phyloP scores from a whole-genome alignment of 768 basidiomycete species.

The Suillus cothurnatus region DNA sequence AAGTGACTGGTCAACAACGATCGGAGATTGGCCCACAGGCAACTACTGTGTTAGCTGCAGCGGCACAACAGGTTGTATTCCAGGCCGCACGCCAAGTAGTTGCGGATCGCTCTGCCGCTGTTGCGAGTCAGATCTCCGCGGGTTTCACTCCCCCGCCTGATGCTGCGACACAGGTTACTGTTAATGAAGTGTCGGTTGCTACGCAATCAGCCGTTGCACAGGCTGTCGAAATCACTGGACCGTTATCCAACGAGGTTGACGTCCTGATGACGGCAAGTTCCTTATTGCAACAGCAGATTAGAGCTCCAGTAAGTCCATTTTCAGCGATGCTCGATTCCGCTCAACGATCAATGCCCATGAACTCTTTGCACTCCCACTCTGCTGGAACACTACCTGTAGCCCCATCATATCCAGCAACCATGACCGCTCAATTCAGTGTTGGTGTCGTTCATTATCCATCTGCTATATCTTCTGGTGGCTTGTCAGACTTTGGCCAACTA shows the following conservation, averaged over 20 bases:
- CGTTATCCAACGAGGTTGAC: conserved; percentile 75
- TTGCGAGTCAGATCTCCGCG: conserved; percentile 41
- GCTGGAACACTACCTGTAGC: conserved; percentile 30
- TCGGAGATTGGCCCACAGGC: conserved; percentile 49
- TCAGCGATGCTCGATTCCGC: conserved; percentile 27
- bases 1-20: conserved; percentile 52
- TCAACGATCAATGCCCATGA: conserved; percentile 28
- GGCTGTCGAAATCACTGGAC: conserved; percentile 77
- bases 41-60: conserved; percentile 63
- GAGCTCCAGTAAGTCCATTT: conserved; percentile 28
- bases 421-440: conserved; percentile 22
- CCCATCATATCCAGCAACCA: conserved; percentile 28
- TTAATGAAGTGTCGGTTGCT: conserved; percentile 58
- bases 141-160: conserved; percentile 37
- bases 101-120: conserved; percentile 50
- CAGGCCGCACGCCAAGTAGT: conserved; percentile 69
- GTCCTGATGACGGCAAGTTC: conserved; percentile 72
- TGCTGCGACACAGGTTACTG: conserved; percentile 47
- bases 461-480: conserved; percentile 21
- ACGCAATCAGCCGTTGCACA: conserved; percentile 81
- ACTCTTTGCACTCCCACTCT: conserved; percentile 39
- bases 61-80: conserved; percentile 80
- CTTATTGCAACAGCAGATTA: conserved; percentile 49
- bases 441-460: conserved; percentile 25
- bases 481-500: conserved; percentile 29